Base-by-base conservation (phyloP, 2,329 filamentous ascomycete genomes). In the Verticillium dahliae region DNA sequence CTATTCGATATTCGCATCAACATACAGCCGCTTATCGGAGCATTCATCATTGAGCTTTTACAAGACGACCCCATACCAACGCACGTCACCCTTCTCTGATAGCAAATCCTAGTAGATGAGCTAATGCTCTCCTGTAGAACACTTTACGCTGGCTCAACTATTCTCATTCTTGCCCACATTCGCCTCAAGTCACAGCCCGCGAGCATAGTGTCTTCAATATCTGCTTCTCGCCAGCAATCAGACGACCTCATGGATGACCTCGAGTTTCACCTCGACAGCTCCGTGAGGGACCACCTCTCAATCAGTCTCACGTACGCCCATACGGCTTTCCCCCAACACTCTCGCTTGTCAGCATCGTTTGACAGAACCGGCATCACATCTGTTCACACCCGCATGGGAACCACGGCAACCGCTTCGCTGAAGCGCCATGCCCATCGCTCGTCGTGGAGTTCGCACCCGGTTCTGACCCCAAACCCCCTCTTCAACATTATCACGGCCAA, bases 171-270 rank as follows among this genome's bases (percentile, higher is more conserved):
- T n/a, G 81, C 76, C 13, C 78, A 82, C 55, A 65, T 84, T 4
- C 69, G 70, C 5, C 70, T 82, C 2, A 52, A 18, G n/a, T 18
- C 45, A 27, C n/a, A 52, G 45, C 6, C 11, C 4, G 7, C n/a
- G 67, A 72, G 52, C 18, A 62, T 10, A 63, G 59, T 27, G 54
- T 56, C 45, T 45, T 54, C 50, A 5, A 56, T 56, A 34, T 35
- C 54, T 22, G 27, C 15, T 6, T 61, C 27, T 57, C 60, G 14
- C 60, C 74, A 78, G 56, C 78, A 74, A 45, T 80, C 85, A 0
- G 83, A 87, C 13, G 77, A 82, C 50, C 73, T 88, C 37, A 84
- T 89, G 15, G 78, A 83, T 31, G 83, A 87, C 61, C 74, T 88
- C 11, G 83, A 88, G 67, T 73, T 75, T 35, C 79, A 86, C 61